A percentile compares a stretch with the other conserved stretches of the same genome.
Evolutionary conservation across 2,329 filamentous ascomycete genomes (phyloP).

Genomic region (Colletotrichum sp.): DNA sequence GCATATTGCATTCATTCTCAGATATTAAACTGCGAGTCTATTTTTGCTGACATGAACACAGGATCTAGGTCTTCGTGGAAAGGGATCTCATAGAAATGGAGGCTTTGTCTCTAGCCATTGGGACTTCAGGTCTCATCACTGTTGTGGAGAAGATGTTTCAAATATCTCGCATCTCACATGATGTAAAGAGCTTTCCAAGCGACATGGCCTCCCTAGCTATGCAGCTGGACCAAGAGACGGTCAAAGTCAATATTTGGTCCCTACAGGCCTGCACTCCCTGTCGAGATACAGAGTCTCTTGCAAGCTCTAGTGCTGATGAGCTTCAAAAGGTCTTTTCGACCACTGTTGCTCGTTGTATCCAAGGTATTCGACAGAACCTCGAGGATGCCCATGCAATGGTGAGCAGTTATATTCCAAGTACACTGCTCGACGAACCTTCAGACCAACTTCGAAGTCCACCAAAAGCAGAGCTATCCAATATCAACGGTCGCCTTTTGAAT

Average conservation of each 20-base stretch:
- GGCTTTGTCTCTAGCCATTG: background rate
- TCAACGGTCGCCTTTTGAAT: background rate
- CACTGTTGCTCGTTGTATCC: background rate
- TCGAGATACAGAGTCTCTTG: background rate
- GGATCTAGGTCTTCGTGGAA: background rate
- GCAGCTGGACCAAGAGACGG: background rate
- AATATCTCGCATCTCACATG: background rate
- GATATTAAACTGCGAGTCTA: background rate
- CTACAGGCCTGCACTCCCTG: background rate
- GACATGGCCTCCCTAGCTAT: background rate
- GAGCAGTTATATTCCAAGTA: background rate
- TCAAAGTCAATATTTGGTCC: background rate
- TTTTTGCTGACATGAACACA: background rate
- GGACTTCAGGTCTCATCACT: background rate
- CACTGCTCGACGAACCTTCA: background rate
- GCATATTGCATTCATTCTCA: no score
- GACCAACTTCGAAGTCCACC: background rate
- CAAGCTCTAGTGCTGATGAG: background rate
- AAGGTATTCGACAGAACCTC: background rate
- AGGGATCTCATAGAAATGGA: background rate
- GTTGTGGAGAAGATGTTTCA: background rate
- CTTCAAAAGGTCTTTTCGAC: background rate
- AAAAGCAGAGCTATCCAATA: background rate
- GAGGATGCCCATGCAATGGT: background rate
- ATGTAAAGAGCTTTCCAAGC: background rate